A percentile compares a stretch with the other conserved stretches of the same genome.
Conservation (phyloP, 306 rosid genomes). For the Castanopsis chinensis region DNA sequence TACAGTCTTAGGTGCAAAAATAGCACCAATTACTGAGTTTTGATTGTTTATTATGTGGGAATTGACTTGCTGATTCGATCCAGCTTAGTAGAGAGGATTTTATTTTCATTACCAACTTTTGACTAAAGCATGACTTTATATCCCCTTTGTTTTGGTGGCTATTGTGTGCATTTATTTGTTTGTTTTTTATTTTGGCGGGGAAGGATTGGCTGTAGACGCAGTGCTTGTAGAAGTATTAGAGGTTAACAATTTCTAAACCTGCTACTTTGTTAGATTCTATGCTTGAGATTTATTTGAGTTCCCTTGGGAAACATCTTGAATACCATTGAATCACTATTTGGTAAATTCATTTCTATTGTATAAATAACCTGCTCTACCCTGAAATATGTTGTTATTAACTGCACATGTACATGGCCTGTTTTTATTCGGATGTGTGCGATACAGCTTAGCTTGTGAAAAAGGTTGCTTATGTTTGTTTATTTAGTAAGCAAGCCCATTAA, state of each 20-base stretch:
- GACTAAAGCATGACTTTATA: conserved; percentile 16
- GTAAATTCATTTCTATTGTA: conserved; percentile 11
- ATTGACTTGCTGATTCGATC: conserved; percentile 23
- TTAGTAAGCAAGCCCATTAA: too few species aligned
- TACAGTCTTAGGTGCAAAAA: conserved; percentile 2
- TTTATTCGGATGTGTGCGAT: neutral
- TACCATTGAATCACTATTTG: neutral
- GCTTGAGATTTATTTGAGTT: neutral
- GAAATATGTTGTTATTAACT: conserved; percentile 14
- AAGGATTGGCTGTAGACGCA: conserved; percentile 8
- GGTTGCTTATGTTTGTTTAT: too few species aligned
- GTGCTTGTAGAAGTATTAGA: conserved; percentile 8
- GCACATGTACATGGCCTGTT: conserved; percentile 11
- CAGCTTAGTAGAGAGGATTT: conserved; percentile 26
- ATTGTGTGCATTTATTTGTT: neutral
- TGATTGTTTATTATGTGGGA: conserved; percentile 13
- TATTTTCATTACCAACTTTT: conserved; percentile 27
- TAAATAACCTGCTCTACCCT: conserved; percentile 3
- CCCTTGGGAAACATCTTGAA: neutral
- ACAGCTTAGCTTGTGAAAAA: too few species aligned
- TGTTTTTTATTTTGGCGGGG: too few species aligned
- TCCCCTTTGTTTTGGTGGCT: neutral
- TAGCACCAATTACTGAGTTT: conserved; percentile 14
- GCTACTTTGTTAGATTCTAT: neutral
- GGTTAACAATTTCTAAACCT: neutral